Evolutionary conservation across 2,329 filamentous ascomycete species (phyloP), one percentile per base, ranked within the genome.

Genomic region (Colletotrichum liaoningense): DNA sequence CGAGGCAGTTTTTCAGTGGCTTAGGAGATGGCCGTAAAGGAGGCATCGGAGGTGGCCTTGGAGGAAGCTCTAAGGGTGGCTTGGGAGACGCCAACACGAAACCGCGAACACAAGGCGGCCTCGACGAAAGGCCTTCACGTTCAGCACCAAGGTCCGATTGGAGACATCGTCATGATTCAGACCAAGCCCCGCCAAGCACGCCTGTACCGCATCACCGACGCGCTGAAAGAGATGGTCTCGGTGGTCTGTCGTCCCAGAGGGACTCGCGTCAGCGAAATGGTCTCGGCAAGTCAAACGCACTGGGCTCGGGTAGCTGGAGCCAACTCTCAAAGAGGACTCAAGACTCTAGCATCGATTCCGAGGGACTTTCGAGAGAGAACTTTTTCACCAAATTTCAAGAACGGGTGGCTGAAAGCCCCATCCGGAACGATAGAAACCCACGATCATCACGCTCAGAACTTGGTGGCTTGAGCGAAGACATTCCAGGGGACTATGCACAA

Each of bases 121-220:
- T 59, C 16, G 69, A 72, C 5, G 35, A 67, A 9, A 72, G 62
- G 49, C 46, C 69, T 49, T 24, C 26, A 38, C 55, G 35, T 19
- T 26, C 28, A 9, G 5, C 33, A 26, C 11, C 33, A 2, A 57
- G n/a, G 22, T 49, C 19, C 42, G 67, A 73, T 35, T 70, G 67
- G 71, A 66, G 71, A 46, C 71, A 73, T 26, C 33, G 57, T 14
- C 33, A 6, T 52, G 63, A 65, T 22, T 26, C 9, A 28, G 71
- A 66, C n/a, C 56, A n/a, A 66, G 46, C 30, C 19, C 14, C 71
- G 56, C 16, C 52, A 16, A 52, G 60, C 14, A 71, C 35, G 4
- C 60, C 71, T 14, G 35, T 73, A 46, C 71, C 71, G 14, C 71
- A 73, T 19, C 56, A 66, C 22, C 55, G 67, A 26, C 71, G 56